Evolutionary conservation across 768 basidiomycete species (phyloP), one percentile per base, ranked within the genome.

Genomic region (Hysterangium stoloniferum): DNA sequence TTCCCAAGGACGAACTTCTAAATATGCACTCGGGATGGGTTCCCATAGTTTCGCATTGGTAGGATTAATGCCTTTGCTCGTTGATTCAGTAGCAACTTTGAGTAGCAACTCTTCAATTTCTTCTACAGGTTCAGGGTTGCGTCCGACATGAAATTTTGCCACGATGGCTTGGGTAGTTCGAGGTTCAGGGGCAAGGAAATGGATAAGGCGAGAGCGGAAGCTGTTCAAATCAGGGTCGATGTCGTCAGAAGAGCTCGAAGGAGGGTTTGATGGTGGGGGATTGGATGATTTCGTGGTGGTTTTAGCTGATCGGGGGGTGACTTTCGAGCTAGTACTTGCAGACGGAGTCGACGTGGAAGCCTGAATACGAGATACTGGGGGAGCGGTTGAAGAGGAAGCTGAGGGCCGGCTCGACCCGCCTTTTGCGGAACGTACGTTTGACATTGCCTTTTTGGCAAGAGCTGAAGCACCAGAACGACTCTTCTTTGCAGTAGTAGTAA

Each of bases 1-100:
- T 54, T 79, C 81, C 52, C 72, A 79, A 0, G 86, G 86, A 5
- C 82, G 78, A 22, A 86, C 80, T 58, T 87, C 80, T 29, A 69
- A 69, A 84, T 85, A 88, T 2, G 76, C 66, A 17, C 64, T 59
- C 20, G 71, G 65, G 55, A 78, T 83, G 53, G 86, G 75, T 28
- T 66, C 59, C 72, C 81, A 87, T 1, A 56, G 58, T 67, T 6
- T 57, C 45, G 1, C 70, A 62, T 6, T 70, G 13, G 51, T 32
- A 46, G 19, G 19, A 11, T 20, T 27, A 4, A 46, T 52, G 9
- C 25, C 38, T n/a, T 43, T 17, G n/a, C 27, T 27, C 22, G n/a
- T 43, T 6, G 36, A 22, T 34, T 52, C 51, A 11, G 33, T 20
- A 31, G 51, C 51, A 6, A 52, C 45, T 6, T 19, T 27, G 22